Evolutionary conservation across 148 eudicot species (phyloP).

Genomic region (Cornus suecica): DNA sequence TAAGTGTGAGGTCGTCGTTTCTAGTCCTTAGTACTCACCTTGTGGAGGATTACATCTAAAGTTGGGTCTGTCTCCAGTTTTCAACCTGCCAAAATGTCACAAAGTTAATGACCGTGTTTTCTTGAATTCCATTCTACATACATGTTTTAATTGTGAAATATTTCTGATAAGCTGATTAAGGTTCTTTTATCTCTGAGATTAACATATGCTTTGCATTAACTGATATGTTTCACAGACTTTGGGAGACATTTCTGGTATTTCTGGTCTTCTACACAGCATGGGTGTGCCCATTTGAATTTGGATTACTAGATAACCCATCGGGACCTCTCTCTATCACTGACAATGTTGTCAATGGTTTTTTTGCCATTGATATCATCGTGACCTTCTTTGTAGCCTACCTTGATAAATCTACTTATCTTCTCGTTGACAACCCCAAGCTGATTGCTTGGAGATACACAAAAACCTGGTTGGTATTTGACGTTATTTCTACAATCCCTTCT

Average conservation of each 20-base stretch:
- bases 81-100: too few relatives aligned
- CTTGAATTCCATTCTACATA: background rate
- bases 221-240: constrained; percentile 32
- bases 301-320: constrained; percentile 37
- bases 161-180: background rate
- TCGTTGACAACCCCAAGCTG: constrained; percentile 54
- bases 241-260: constrained; percentile 43
- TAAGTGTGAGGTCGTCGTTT: too few relatives aligned
- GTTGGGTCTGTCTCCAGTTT: too few relatives aligned
- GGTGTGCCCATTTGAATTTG: constrained; percentile 69
- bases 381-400: constrained; percentile 82
- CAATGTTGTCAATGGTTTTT: constrained; percentile 60
- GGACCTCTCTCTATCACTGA: constrained; percentile 43
- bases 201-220: background rate
- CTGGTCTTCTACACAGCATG: constrained; percentile 70
- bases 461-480: constrained; percentile 62
- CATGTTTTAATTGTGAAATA: background rate
- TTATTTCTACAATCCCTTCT: constrained; percentile 69
- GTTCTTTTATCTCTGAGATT: background rate
- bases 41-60: too few relatives aligned
- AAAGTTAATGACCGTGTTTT: background rate
- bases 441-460: constrained; percentile 62
- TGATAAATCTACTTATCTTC: constrained; percentile 55
- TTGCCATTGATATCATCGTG: constrained; percentile 56
- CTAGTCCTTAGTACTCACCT: too few relatives aligned